Evolutionary conservation across 2,329 filamentous ascomycete species (phyloP), one percentile per base, ranked within the genome.

Genomic region (Alternaria consortialis): DNA sequence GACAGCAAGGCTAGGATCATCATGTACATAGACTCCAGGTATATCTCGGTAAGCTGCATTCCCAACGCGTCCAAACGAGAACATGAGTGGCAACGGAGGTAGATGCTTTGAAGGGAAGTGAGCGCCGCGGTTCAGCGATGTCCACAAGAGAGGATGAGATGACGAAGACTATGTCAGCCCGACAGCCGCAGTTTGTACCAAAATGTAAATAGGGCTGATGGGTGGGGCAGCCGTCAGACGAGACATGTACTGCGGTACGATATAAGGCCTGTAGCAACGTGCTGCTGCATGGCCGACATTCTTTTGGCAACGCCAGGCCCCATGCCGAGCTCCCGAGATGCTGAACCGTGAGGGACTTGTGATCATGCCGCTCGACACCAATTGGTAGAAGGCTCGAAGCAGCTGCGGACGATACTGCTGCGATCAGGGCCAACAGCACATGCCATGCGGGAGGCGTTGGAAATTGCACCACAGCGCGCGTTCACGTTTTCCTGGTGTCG

Each of bases 31-130:
- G 53, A 76, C 72, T 23, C 73, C 71, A 20, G 66, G 71, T 34
- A 73, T 70, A 69, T 76, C 70, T 51, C 67, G 65, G 58, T 76
- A 76, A 25, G 73, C 74, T 31, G 73, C 64, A 60, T 76, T 76
- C 34, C 73, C 74, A 29, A 67, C 63, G 37, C 67, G 66, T 47
- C 73, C 68, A 60, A 70, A 74, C 7, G 69, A 70, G 47, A 65
- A 53, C 73, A 76, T 76, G 20, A 40, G 39, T 42, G 53, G 52
- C 59, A 54, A 31, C 17, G 52, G 50, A 59, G 37, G 43, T 46
- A 20, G 32, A 23, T 43, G 40, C 53, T 62, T 44, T 47, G 44
- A 29, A 40, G 23, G 34, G 47, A 55, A 55, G 48, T 52, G 46
- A 53, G 34, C 31, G 47, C 20, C 13, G 37, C 44, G 20, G 36